phyloP scores from a whole-genome alignment of 441 rosid species.

The Euphorbia celastroides region DNA sequence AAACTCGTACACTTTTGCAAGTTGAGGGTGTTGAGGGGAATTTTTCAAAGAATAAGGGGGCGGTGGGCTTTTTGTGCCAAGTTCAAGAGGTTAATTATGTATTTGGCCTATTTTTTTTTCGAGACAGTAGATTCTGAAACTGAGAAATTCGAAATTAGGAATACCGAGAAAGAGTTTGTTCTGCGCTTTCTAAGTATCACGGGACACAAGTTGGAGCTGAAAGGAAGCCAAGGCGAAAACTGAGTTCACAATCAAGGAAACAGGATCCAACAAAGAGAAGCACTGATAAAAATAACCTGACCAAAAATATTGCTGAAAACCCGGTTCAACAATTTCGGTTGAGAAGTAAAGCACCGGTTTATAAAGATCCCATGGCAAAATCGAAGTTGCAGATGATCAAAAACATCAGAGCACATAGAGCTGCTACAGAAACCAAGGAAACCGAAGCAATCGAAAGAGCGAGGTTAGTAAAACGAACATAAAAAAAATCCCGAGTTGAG shows the following conservation, averaged over 20 bases:
- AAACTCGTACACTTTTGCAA: no score
- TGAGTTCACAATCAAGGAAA: no score
- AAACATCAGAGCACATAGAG: slow-evolving; percentile 75
- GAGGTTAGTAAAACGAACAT: slow-evolving; percentile 51
- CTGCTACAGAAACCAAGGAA: slow-evolving; percentile 57
- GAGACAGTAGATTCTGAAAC: no score
- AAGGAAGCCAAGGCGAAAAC: slow-evolving; percentile 57
- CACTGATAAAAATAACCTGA: slow-evolving; percentile 16
- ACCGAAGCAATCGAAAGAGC: slow-evolving; percentile 68
- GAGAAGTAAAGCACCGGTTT: slow-evolving; percentile 49
- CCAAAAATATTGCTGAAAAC: slow-evolving; percentile 26
- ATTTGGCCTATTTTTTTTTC: no score
- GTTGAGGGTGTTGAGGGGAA: no score
- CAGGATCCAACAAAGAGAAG: slow-evolving; percentile 37
- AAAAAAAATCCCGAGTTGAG: not conserved
- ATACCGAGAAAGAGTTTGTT: slow-evolving; percentile 71
- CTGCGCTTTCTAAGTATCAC: slow-evolving; percentile 65
- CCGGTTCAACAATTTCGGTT: slow-evolving; percentile 31
- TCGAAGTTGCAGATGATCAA: slow-evolving; percentile 85
- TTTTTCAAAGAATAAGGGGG: no score
- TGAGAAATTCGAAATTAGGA: no score
- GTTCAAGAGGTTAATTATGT: no score
- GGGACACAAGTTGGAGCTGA: slow-evolving; percentile 50
- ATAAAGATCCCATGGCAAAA: slow-evolving; percentile 79
- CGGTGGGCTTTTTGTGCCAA: no score